A percentile compares a stretch with the other conserved stretches of the same genome.
phyloP scores from a whole-genome alignment of 805 yeast genomes.

The Cyberlindnera euphorbiae region DNA sequence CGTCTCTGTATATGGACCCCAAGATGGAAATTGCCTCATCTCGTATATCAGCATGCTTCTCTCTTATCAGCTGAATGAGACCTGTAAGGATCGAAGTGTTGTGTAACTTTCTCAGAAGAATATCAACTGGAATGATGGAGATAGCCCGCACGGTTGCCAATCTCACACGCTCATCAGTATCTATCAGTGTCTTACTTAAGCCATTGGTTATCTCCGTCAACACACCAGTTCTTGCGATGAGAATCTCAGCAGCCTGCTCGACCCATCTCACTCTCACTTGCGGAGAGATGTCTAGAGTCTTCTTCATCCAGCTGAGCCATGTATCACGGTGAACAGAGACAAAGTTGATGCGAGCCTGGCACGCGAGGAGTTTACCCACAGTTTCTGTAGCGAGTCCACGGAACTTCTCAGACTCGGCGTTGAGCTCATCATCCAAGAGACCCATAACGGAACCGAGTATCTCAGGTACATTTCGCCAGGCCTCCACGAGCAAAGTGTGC shows the following conservation, averaged over 20 bases:
- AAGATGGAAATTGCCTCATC: slow-evolving; percentile 49
- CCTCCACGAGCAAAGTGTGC: slow-evolving; percentile 56
- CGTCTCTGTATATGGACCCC: slow-evolving; percentile 50
- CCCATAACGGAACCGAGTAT: slow-evolving; percentile 71
- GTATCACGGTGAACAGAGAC: slow-evolving; percentile 51
- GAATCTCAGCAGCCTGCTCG: slow-evolving; percentile 45
- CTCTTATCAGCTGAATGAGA: slow-evolving; percentile 63
- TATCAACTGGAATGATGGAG: slow-evolving; percentile 39
- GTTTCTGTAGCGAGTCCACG: slow-evolving; percentile 69
- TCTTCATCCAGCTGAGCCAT: slow-evolving; percentile 69
- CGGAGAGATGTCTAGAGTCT: slow-evolving; percentile 64
- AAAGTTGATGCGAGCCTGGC: slow-evolving; percentile 51
- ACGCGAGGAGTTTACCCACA: slow-evolving; percentile 58
- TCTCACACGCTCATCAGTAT: slow-evolving; percentile 71
- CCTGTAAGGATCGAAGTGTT: slow-evolving; percentile 45
- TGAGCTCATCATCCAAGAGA: slow-evolving; percentile 71
- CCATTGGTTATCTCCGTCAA: slow-evolving; percentile 52
- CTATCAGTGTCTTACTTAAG: slow-evolving; percentile 63
- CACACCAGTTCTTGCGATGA: slow-evolving; percentile 41
- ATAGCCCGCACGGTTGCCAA: slow-evolving; percentile 52
- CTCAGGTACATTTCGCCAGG: slow-evolving; percentile 80
- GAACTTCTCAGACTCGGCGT: slow-evolving; percentile 60
- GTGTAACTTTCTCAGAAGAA: slow-evolving; percentile 45
- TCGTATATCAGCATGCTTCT: slow-evolving; percentile 62
- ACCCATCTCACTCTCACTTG: slow-evolving; percentile 69